These are phyloP conservation scores for Scedosporium boydii DNA, from an alignment of 2,329 filamentous ascomycete genomes.

Conservation along the genomic window DNA sequence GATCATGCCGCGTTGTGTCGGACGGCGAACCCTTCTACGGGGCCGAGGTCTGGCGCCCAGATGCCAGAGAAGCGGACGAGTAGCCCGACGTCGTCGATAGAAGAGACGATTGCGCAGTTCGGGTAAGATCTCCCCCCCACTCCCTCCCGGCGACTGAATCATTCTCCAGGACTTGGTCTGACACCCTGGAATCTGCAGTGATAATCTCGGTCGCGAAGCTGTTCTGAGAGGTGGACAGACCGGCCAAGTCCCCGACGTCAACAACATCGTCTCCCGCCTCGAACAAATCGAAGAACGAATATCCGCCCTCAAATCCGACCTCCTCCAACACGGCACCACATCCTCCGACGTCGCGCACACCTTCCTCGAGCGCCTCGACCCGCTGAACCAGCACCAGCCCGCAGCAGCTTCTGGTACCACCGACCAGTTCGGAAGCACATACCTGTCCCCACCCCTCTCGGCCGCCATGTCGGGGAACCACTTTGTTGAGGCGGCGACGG, in stretches of 20 bases:
- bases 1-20: constrained; percentile 1
- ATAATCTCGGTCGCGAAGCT: neutral
- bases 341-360: neutral
- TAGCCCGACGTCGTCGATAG: neutral
- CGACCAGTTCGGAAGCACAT: too few species aligned
- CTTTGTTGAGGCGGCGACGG: constrained; percentile 2
- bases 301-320: neutral
- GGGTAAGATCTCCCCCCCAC: neutral
- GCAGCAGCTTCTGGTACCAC: neutral
- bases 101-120: neutral
- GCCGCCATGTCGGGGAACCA: neutral
- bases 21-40: neutral
- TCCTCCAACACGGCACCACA: neutral
- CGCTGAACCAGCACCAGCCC: neutral
- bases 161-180: neutral
- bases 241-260: neutral
- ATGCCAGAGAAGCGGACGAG: neutral
- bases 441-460: neutral
- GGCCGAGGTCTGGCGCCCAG: neutral
- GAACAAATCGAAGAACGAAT: constrained; percentile 3
- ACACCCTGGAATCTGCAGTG: neutral
- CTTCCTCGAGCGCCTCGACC: too few species aligned
- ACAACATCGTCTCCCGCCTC: neutral
- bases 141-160: neutral
- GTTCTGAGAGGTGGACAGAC: neutral